A percentile compares a stretch with the other conserved stretches of the same genome.
Conservation (phyloP, 2,329 filamentous ascomycete genomes). For the Pseudopithomyces maydicus region DNA sequence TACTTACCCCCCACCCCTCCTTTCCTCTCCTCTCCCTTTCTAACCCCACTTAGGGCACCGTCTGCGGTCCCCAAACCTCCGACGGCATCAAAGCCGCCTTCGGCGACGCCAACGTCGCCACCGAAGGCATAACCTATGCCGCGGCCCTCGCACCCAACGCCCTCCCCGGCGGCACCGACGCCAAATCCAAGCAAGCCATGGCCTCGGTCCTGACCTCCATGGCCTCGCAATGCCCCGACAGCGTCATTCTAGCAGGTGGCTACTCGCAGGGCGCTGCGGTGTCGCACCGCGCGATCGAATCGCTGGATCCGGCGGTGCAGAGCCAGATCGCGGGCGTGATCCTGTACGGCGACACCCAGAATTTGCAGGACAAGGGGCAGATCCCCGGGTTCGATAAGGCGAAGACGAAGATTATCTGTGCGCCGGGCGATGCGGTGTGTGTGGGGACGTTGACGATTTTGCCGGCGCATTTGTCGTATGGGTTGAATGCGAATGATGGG, state of each 20-base stretch:
- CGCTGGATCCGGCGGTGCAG: slow-evolving; percentile 27
- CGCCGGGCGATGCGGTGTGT: slow-evolving; percentile 58
- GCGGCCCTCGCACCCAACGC: slow-evolving; percentile 32
- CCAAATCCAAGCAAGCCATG: slow-evolving; percentile 24
- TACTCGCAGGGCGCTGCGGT: slow-evolving; percentile 44
- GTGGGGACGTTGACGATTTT: slow-evolving; percentile 46
- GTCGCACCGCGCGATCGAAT: slow-evolving; percentile 38
- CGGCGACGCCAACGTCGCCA: slow-evolving; percentile 32
- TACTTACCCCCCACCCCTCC: slow-evolving; percentile 26
- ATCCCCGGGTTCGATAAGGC: slow-evolving; percentile 48
- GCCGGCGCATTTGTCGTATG: slow-evolving; percentile 39
- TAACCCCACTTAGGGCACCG: slow-evolving; percentile 40
- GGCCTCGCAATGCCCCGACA: slow-evolving; percentile 38
- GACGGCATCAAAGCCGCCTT: slow-evolving; percentile 35
- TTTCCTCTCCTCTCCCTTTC: slow-evolving; percentile 16
- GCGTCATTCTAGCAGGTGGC: slow-evolving; percentile 36
- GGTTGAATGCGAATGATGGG: slow-evolving; percentile 32
- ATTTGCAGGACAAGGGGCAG: slow-evolving; percentile 45
- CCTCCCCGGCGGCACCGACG: slow-evolving; percentile 38
- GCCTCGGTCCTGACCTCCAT: slow-evolving; percentile 29
- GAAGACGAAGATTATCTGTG: slow-evolving; percentile 57
- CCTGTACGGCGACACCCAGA: slow-evolving; percentile 55
- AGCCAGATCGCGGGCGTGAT: slow-evolving; percentile 48
- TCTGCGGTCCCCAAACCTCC: slow-evolving; percentile 39
- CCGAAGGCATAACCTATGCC: slow-evolving; percentile 40